Evolutionary conservation across 2,329 filamentous ascomycete genomes (phyloP), one percentile per base, ranked within the genome.

Genomic region (Aspergillus costaricaensis): DNA sequence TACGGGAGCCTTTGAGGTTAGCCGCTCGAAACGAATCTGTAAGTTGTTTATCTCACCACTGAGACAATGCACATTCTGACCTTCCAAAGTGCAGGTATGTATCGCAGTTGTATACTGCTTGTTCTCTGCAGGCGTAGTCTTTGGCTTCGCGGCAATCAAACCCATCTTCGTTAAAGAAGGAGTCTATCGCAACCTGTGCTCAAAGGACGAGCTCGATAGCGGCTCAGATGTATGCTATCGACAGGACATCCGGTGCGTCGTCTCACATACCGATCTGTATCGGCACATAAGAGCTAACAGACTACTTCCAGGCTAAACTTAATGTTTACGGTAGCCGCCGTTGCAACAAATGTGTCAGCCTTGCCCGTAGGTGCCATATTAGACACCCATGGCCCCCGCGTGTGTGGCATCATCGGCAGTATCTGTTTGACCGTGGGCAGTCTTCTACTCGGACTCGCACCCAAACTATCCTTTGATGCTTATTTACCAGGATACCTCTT

Each of bases 271-370:
- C 14, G 23, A 23, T 44, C 30, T 21, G 50, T 17, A 38, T 25
- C 8, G 21, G 27, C 9, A 25, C 51, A 12, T 5, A 25, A 15
- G 15, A 25, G 51, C 14, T 17, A 27, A 30, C 54, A 60, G 39
- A 61, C 56, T 48, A 14, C 17, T 5, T n/a, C 14, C 55, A 82
- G 81, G 61, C 83, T 96, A 59, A 96, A 96, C 74, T 80, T 96
- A 66, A 96, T 96, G 91, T 96, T 96, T 81, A 96, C 92, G 5
- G 85, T 92, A 43, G 92, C 92, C 12, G 92, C 92, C 14, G 92
- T 96, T 9, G 90, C 86, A 6, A 96, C 92, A 41, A 96, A 96
- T 70, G 89, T 96, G 12, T 91, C 88, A 43, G 92, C 93, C 12
- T 82, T 96, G 6, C 91, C 92, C 2, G 87, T 96, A 10, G 93